A percentile compares a stretch with the other conserved stretches of the same genome.
These are phyloP conservation scores for Aleurites moluccanus DNA, from an alignment of 441 rosid species.

Conservation along the genomic window DNA sequence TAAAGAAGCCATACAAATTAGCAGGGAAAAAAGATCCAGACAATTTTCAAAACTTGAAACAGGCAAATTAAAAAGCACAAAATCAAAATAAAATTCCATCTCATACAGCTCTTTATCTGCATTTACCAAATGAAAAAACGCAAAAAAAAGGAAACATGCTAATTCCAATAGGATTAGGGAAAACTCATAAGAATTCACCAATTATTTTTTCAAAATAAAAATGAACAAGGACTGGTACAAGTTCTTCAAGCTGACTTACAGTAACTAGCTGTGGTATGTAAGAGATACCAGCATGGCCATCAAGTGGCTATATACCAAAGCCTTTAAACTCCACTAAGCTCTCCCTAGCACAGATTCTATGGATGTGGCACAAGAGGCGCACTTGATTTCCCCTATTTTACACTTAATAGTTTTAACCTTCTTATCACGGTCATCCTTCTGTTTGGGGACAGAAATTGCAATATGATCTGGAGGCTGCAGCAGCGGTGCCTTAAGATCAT, in stretches of 20 bases:
- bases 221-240: not conserved
- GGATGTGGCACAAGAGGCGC: conserved; percentile 59
- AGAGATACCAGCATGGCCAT: conserved; percentile 55
- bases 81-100: not conserved
- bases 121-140: not conserved
- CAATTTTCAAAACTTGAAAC: not conserved
- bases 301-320: conserved; percentile 50
- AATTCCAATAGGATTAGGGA: not conserved
- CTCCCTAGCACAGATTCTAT: conserved; percentile 52
- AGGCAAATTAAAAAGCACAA: not conserved
- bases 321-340: conserved; percentile 52
- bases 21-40: not conserved
- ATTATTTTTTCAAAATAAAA: not conserved
- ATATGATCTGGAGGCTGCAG: conserved; percentile 36
- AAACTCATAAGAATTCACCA: not conserved
- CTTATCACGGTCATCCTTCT: conserved; percentile 22
- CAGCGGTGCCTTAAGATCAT: conserved; percentile 50
- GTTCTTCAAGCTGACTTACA: conserved; percentile 38
- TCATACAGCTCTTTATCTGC: not conserved
- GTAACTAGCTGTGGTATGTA: conserved; percentile 46
- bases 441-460: conserved; percentile 29
- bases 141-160: not conserved
- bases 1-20: not conserved
- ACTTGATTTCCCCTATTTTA: conserved; percentile 54
- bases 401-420: conserved; percentile 37